Evolutionary conservation across 257 asterid genomes (phyloP).

Genomic region (Solanum paucissectum): DNA sequence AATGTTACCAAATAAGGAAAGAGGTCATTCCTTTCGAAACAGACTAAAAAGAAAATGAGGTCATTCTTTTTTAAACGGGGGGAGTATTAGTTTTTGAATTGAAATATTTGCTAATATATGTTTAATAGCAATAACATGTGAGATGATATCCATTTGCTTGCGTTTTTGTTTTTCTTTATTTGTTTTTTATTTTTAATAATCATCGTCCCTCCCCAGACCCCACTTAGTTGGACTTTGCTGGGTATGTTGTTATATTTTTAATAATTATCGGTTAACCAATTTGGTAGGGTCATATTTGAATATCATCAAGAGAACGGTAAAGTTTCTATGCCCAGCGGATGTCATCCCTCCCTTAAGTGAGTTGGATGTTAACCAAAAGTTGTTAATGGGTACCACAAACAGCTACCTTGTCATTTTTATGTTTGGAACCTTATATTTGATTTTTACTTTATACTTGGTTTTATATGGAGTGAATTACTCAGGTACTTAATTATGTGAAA

Average conservation of each 20-base stretch:
- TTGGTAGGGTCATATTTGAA: slow-evolving; percentile 63
- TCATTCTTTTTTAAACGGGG: no score
- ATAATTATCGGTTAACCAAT: neutral
- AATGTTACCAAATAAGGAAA: no score
- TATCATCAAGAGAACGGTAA: slow-evolving; percentile 67
- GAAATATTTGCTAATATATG: no score
- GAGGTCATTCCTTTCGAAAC: no score
- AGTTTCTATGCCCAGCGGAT: slow-evolving; percentile 78
- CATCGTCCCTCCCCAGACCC: neutral
- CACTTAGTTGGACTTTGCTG: no score
- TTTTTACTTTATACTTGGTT: neutral
- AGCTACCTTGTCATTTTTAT: neutral
- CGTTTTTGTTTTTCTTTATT: neutral
- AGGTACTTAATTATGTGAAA: neutral
- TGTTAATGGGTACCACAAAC: slow-evolving; percentile 30
- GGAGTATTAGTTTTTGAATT: no score
- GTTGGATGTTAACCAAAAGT: slow-evolving; percentile 76
- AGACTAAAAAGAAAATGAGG: no score
- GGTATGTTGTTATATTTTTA: no score
- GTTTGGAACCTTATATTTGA: neutral
- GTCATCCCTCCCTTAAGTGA: slow-evolving; percentile 79
- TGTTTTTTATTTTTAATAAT: neutral
- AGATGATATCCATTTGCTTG: neutral
- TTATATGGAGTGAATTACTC: neutral
- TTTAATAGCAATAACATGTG: neutral